Conservation (phyloP, 345 rosid genomes). For the Brassica napus region DNA sequence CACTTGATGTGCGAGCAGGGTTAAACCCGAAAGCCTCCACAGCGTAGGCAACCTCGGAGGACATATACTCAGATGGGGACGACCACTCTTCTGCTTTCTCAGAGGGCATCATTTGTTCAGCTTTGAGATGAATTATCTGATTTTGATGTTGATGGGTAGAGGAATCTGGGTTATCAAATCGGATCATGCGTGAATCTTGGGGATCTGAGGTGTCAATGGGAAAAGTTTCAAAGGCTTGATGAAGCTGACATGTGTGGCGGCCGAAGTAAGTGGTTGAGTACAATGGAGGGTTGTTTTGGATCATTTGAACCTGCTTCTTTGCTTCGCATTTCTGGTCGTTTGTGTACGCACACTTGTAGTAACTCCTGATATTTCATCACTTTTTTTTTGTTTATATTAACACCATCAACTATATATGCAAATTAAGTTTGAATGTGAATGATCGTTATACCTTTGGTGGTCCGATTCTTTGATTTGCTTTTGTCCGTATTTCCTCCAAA, state of each 20-base stretch:
- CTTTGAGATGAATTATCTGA: conserved; percentile 2
- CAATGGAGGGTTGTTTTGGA: conserved; percentile 40
- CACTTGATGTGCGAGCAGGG: conserved; percentile 33
- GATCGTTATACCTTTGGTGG: conserved; percentile 45
- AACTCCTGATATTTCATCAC: conserved; percentile 41
- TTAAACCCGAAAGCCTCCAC: conserved; percentile 35
- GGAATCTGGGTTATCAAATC: conserved; percentile 32
- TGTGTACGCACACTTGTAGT: conserved; percentile 59
- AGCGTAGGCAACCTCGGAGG: conserved; percentile 35
- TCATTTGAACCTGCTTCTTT: conserved; percentile 54
- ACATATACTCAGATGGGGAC: conserved; percentile 28
- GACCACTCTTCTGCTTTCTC: conserved; percentile 16
- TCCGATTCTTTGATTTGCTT: conserved; percentile 47
- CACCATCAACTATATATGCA: neutral
- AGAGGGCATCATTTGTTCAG: conserved; percentile 7
- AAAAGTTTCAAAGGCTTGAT: conserved; percentile 21
- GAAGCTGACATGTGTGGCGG: conserved; percentile 50
- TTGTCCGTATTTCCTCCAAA: conserved; percentile 68
- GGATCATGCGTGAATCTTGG: conserved; percentile 36
- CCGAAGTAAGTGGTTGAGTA: conserved; percentile 51
- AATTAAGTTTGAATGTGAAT: neutral
- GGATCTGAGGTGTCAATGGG: conserved; percentile 16
- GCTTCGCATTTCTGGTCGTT: conserved; percentile 54
- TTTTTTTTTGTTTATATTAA: neutral
- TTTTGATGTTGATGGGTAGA: neutral